Evolutionary conservation across 225 moss, liverwort and hornwort genomes (phyloP).

Genomic region (Bryoerythrophyllum caledonicum): DNA sequence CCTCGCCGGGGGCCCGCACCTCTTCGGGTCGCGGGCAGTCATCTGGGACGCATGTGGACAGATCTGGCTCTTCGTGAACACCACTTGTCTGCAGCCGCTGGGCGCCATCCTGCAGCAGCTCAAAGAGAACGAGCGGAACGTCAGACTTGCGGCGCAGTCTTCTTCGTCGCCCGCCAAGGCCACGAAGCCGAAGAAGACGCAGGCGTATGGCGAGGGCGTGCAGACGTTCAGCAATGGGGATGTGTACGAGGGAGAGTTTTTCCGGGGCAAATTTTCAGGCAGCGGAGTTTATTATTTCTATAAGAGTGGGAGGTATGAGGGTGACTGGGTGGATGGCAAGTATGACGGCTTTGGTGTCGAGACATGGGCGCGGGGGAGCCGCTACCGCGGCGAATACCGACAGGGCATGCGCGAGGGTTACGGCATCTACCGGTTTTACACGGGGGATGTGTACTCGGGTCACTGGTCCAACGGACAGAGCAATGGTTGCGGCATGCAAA

Average conservation of each 20-base stretch:
- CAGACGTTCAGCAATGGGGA: slow-evolving; percentile 94
- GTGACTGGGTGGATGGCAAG: slow-evolving; percentile 96
- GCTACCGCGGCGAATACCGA: slow-evolving; percentile 86
- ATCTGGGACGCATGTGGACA: slow-evolving; percentile 63
- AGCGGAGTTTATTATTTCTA: slow-evolving; percentile 93
- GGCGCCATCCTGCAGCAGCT: slow-evolving; percentile 55
- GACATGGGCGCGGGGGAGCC: slow-evolving; percentile 95
- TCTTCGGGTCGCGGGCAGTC: slow-evolving; percentile 51
- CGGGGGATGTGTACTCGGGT: slow-evolving; percentile 91
- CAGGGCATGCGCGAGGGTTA: slow-evolving; percentile 88
- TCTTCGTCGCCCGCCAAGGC: slow-evolving; percentile 58
- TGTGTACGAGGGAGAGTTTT: slow-evolving; percentile 90
- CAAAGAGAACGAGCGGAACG: slow-evolving; percentile 57
- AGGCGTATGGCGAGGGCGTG: slow-evolving; percentile 72
- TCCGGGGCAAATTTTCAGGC: slow-evolving; percentile 80
- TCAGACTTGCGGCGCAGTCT: slow-evolving; percentile 39
- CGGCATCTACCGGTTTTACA: slow-evolving; percentile 92
- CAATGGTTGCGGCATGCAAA: slow-evolving; percentile 88
- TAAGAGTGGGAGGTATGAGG: slow-evolving; percentile 95
- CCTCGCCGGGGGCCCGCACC: slow-evolving; percentile 75
- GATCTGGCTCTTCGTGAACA: slow-evolving; percentile 68
- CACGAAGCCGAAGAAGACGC: slow-evolving; percentile 55
- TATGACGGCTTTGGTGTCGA: slow-evolving; percentile 92
- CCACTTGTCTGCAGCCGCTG: slow-evolving; percentile 71
- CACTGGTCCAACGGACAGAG: slow-evolving; percentile 97